phyloP scores from a whole-genome alignment of 179 eudicot genomes.

The Nepenthes alata region DNA sequence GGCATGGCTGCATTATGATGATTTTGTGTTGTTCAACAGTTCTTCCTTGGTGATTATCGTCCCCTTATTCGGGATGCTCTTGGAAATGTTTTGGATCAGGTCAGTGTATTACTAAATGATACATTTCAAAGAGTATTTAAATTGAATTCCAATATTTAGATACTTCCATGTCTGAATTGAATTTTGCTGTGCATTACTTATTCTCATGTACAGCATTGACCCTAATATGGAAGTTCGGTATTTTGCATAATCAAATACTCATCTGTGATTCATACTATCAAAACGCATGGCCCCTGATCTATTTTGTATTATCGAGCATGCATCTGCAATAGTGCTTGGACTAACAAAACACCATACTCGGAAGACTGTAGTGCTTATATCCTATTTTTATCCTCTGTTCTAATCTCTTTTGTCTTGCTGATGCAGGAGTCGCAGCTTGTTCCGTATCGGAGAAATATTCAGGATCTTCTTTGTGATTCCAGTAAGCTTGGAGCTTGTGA shows the following conservation, averaged over 20 bases:
- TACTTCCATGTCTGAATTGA: not conserved
- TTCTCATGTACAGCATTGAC: no score
- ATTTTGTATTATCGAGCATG: no score
- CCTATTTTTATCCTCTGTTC: not conserved
- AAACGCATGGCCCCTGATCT: no score
- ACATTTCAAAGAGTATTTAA: not conserved
- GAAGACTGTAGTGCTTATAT: no score
- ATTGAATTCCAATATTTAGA: not conserved
- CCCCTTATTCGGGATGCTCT: conserved; percentile 73
- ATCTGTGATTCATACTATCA: no score
- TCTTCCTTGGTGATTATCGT: conserved; percentile 92
- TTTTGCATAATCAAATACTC: no score
- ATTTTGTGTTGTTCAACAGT: conserved; percentile 30
- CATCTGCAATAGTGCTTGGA: no score
- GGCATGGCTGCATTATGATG: conserved; percentile 13
- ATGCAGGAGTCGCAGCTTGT: conserved; percentile 87
- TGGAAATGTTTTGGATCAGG: conserved; percentile 95
- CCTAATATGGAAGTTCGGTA: no score
- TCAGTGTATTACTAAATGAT: conserved; percentile 12
- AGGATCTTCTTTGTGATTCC: conserved; percentile 87
- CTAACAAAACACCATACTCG: no score
- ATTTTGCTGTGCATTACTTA: not conserved
- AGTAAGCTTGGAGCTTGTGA: conserved; percentile 31
- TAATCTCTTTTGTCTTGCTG: not conserved
- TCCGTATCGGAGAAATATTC: conserved; percentile 66